Evolutionary conservation across 176 grass and related monocot species (phyloP), one percentile per base, ranked within the genome.

Genomic region (Calamus simplicifolius): DNA sequence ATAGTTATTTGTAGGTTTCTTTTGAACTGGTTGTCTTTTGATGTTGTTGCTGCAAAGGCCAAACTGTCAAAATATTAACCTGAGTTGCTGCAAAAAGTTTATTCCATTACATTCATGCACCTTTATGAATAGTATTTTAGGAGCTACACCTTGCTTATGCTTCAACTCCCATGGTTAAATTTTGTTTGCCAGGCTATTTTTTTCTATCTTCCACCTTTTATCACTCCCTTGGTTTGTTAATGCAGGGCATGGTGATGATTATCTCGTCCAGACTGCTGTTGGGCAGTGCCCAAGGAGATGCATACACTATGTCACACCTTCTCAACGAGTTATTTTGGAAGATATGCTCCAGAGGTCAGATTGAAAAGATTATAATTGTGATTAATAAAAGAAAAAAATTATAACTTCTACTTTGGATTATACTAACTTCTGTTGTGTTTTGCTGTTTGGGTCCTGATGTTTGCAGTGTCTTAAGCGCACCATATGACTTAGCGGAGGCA

Each of bases 231-330:
- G 10, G 35, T 43, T 43, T 43, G 35, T 43, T 50, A 72, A 51
- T 85, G 66, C 75, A 97, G 87, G 75, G 55, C 52, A 78, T 70
- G 73, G 75, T 73, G 62, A 82, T 21, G 78, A 97, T 74, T 77
- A 77, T 58, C 57, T 51, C 16, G 81, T 97, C 57, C 84, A 85
- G 63, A 72, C 82, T 10, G 83, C 80, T 49, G 87, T 85, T 18
- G 75, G 87, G 21, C 87, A 88, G 54, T 97, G 87, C 66, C 92
- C 92, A 51, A 88, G 87, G 65, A 88, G 77, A 55, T 97, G 92
- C 72, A 88, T 97, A 71, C 68, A 82, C 48, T 97, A 97, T 73
- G 92, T 97, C 66, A 97, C 92, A 3, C 87, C 92, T 60, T 81
- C 61, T 64, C 92, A 97, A 26, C 81, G 78, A 38, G 54, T 57